Base-by-base conservation (phyloP, 140 eudicot genomes). In the Flaveria floridana region DNA sequence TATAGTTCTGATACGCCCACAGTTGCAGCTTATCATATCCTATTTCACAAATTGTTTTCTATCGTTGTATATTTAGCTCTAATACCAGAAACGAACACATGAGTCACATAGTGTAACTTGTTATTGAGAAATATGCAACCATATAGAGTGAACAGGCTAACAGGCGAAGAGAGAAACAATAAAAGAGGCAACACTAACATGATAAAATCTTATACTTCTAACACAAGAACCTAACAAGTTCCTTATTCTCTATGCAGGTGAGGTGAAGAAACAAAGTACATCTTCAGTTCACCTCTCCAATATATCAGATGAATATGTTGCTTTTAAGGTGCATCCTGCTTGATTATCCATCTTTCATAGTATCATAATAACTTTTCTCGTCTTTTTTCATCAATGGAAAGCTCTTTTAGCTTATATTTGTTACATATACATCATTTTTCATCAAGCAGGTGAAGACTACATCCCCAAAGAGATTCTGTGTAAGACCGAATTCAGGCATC, bases 381-480 rank as follows among this genome's bases (percentile, higher is more conserved):
- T 76, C 3, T 3, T 67, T 30, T 58, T 28, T 62, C 68, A 0
- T 67, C 46, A 58, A 56, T 26, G 62, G 13, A 28, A 62, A n/a
- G 50, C 30, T 37, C 30, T 55, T 53, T 42, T 55, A 26, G 15
- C 73, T 55, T 55, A 65, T 13, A 53, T 65, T 41, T n/a, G 16
- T 57, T 65, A 55, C 37, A 68, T 67, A 30, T 21, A 67, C 39
- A 56, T 28, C 41, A 15, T 58, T 19, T 74, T 20, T 58, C 28
- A 37, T 76, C 8, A 70, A 68, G 59, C 95, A 90, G 96, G 91
- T 90, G 65, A 90, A 87, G 80, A 90, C 96, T 30, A 90, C 96
- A 50, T 86, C 95, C 47, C 96, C 96, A 42, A 87, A 86, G 87
- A 90, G 85, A 73, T 90, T 86, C 65, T 87, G 91, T 68, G 96